Evolutionary conservation across 257 asterid genomes (phyloP).

Genomic region (Phtheirospermum japonicum): DNA sequence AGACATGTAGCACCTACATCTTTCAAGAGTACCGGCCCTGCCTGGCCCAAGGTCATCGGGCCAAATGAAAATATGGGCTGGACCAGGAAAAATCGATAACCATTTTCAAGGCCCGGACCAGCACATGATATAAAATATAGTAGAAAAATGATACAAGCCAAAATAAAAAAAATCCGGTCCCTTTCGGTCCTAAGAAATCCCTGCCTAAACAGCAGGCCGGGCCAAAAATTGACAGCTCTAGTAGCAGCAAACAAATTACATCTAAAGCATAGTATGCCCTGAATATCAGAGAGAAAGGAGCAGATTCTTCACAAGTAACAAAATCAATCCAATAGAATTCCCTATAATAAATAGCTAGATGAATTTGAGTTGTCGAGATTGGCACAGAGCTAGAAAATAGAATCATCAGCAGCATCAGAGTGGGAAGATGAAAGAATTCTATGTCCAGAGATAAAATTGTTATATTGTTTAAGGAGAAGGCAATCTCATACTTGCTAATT

Average conservation of each 20-base stretch:
- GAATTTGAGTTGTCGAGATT: background rate
- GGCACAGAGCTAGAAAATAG: background rate
- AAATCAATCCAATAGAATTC: conserved; percentile 1
- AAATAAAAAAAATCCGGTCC: no score
- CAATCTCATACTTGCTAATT: conserved; percentile 82
- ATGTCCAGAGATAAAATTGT: background rate
- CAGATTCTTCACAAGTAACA: background rate
- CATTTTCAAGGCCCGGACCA: background rate
- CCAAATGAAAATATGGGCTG: background rate
- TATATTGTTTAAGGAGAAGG: conserved; percentile 14
- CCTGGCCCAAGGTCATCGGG: no score
- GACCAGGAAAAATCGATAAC: background rate
- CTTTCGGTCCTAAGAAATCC: no score
- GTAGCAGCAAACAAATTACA: conserved; percentile 14
- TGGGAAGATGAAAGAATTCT: background rate
- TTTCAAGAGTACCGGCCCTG: no score
- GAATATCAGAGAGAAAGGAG: background rate
- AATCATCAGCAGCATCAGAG: conserved; percentile 7
- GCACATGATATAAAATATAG: background rate
- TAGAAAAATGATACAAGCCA: background rate
- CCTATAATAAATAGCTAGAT: conserved; percentile 2
- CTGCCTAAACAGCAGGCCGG: background rate
- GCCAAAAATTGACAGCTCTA: background rate
- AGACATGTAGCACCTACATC: no score
- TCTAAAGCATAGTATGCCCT: conserved; percentile 11